Evolutionary conservation across 108 stramenopile genomes (phyloP), one percentile per base, ranked within the genome.

Genomic region (Cylindrotheca closterium): DNA sequence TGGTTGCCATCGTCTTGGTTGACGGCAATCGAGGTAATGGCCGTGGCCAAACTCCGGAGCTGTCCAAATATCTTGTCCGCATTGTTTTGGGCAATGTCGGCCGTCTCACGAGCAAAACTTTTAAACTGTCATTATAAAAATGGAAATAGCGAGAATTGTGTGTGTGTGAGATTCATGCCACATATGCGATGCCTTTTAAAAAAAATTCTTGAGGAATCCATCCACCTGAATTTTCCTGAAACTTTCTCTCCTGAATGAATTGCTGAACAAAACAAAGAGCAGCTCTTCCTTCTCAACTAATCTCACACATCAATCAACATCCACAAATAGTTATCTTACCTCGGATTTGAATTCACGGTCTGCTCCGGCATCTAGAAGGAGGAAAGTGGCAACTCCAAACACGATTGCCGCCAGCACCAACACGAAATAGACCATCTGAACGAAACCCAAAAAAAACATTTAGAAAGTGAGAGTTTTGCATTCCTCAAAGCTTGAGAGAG

Each of bases 21-120:
- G 5, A 68, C 10, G 21, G 23, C 67, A 32, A 18, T 15, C 31
- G 68, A 60, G 24, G 68, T 70, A 30, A 70, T 50, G 0, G 68
- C 31, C 23, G 68, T 70, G 22, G 68, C 68, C 24, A 70, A 27
- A 10, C 17, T 61, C n/a, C 47, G 51, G 22, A 70, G 24, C 24
- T 70, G 68, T 4, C 58, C 59, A 45, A 70, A 61, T 2, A 50
- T 55, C 42, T 54, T 59, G 1, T 52, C 52, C 25, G 68, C 68
- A 42, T 70, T 70, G 24, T 58, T 70, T 61, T 70, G 51, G 21
- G 68, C 68, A 22, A 61, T 47, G 22, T 54, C 60, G 19, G 52
- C 51, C 1, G 37, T 53, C 47, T 61, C 68, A 27, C 52, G 28
- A 37, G 68, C 68, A 51, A 26, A 61, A 51, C 51, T 53, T 54